A percentile compares a stretch with the other conserved stretches of the same genome.
phyloP scores from a whole-genome alignment of 257 asterid species.

The Salvia hispanica region DNA sequence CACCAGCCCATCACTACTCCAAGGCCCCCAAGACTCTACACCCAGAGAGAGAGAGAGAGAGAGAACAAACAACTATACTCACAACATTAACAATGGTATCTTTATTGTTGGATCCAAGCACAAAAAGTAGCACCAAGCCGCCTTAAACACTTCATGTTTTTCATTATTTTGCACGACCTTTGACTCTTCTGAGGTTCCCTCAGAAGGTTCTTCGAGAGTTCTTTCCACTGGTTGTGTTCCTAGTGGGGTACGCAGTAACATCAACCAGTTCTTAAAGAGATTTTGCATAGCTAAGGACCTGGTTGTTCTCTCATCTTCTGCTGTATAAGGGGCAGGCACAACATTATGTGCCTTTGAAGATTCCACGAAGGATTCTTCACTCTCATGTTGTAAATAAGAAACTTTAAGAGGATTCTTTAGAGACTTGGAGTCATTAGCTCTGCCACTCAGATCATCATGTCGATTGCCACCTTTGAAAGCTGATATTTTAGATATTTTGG shows the following conservation, averaged over 20 bases:
- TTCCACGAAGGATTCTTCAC: conserved; percentile 59
- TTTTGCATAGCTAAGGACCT: conserved; percentile 66
- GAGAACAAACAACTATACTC: conserved; percentile 43
- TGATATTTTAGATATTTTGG: conserved; percentile 60
- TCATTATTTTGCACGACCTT: conserved; percentile 43
- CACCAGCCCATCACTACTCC: neutral
- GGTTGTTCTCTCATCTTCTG: conserved; percentile 48
- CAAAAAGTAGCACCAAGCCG: conserved; percentile 58
- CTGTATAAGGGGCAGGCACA: conserved; percentile 59
- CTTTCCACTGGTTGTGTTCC: conserved; percentile 40
- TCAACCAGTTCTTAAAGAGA: conserved; percentile 75
- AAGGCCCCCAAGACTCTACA: too few relatives aligned
- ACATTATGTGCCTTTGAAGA: conserved; percentile 55
- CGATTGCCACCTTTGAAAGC: conserved; percentile 76
- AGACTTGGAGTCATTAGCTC: conserved; percentile 61
- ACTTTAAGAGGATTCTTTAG: conserved; percentile 57
- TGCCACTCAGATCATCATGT: conserved; percentile 61
- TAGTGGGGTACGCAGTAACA: conserved; percentile 56
- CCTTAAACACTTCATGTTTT: conserved; percentile 43
- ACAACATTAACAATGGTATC: conserved; percentile 75
- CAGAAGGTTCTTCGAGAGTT: conserved; percentile 48
- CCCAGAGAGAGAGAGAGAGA: neutral
- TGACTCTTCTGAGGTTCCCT: conserved; percentile 45
- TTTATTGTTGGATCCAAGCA: conserved; percentile 70
- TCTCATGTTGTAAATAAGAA: conserved; percentile 68